Conservation (phyloP, 495 filamentous ascomycete species). For the Xylaria curta region DNA sequence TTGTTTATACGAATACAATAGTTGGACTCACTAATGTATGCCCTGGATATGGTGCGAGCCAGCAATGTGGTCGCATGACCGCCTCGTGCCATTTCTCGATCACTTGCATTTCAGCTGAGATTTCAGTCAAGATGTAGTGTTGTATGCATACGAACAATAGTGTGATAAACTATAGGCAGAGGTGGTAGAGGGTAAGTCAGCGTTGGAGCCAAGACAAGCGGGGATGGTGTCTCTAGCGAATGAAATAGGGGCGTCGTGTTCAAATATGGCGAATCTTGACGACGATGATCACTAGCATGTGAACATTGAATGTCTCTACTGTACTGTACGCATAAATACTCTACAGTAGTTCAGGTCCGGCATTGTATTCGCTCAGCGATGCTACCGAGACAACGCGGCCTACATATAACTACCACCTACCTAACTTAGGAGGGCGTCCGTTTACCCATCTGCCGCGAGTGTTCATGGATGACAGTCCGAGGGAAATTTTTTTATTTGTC, state of each 20-base stretch:
- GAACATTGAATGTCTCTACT: neutral
- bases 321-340: neutral
- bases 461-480: neutral
- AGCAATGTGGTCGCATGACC: neutral
- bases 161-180: neutral
- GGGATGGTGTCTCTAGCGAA: neutral
- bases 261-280: neutral
- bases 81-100: neutral
- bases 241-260: neutral
- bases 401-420: no score
- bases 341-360: neutral
- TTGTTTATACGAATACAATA: neutral
- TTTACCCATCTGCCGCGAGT: neutral
- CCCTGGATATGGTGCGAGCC: neutral
- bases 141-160: slow-evolving; percentile 11
- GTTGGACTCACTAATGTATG: neutral
- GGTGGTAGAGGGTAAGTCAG: neutral
- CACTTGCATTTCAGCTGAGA: slow-evolving; percentile 23
- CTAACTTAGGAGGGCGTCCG: neutral
- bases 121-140: neutral
- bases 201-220: neutral
- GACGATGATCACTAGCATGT: neutral
- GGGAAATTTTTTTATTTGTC: neutral
- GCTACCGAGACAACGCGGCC: neutral
- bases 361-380: slow-evolving; percentile 13